These are phyloP conservation scores for Leccinum rimulosum DNA, from an alignment of 768 basidiomycete genomes.

Conservation along the genomic window DNA sequence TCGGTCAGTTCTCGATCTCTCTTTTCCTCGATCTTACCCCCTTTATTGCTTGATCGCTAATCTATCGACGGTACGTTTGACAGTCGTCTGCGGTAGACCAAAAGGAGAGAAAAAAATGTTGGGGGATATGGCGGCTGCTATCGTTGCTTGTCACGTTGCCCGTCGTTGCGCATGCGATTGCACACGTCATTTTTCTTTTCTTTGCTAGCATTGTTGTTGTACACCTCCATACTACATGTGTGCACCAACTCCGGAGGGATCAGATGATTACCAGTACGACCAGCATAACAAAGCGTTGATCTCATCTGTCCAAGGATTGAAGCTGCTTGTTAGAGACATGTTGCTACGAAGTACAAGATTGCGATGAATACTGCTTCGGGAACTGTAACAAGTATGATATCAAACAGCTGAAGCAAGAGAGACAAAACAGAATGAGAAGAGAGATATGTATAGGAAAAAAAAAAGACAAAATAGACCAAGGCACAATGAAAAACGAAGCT, in stretches of 20 bases:
- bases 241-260: background rate
- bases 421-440: constrained; percentile 4
- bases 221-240: background rate
- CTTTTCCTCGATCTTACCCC: background rate
- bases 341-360: constrained; percentile 29
- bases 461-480: constrained; percentile 6
- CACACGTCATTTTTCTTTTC: no score
- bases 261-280: background rate
- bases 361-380: constrained; percentile 24
- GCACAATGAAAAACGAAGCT: constrained; percentile 4
- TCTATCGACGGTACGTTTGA: background rate
- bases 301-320: background rate
- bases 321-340: constrained; percentile 23
- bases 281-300: background rate
- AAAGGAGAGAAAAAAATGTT: background rate
- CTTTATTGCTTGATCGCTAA: background rate
- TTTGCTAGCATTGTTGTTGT: constrained; percentile 7
- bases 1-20: constrained; percentile 60
- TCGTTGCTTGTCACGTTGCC: background rate
- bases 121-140: background rate
- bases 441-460: constrained; percentile 1
- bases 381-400: constrained; percentile 29
- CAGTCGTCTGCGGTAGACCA: constrained; percentile 24
- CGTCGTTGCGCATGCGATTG: background rate
- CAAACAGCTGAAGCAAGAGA: constrained; percentile 29